phyloP scores from a whole-genome alignment of 2,329 filamentous ascomycete genomes.

The Cladosporium sp. region DNA sequence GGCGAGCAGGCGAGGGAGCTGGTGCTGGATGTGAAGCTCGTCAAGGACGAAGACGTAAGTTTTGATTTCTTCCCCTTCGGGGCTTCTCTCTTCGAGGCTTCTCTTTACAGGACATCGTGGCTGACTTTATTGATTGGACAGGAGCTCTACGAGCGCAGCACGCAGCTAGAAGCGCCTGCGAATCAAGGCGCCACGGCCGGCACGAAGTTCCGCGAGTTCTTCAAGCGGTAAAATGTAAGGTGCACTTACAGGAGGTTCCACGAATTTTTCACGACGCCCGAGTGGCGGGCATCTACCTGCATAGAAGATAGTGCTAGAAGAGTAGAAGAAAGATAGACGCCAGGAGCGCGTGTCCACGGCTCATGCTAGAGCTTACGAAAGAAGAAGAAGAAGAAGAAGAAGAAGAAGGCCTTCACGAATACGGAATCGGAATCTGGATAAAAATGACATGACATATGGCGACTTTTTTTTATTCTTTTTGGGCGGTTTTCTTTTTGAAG shows the following conservation, averaged over 20 bases:
- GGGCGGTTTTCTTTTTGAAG: too few relatives aligned
- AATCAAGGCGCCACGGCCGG: conserved; percentile 6
- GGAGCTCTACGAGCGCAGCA: conserved; percentile 55
- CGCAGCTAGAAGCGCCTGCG: conserved; percentile 44
- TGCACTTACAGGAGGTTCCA: background rate
- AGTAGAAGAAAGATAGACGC: too few relatives aligned
- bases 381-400: too few relatives aligned
- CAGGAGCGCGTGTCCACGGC: too few relatives aligned
- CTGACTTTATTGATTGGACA: conserved; percentile 26
- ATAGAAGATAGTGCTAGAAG: too few relatives aligned
- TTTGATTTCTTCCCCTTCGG: background rate
- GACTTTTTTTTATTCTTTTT: too few relatives aligned
- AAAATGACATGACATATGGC: too few relatives aligned
- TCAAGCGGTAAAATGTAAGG: background rate
- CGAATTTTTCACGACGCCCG: too few relatives aligned
- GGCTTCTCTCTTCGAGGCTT: background rate
- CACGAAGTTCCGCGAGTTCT: conserved; percentile 3
- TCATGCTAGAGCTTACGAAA: too few relatives aligned
- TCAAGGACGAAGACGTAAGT: conserved; percentile 80
- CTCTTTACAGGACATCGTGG: background rate
- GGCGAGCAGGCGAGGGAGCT: conserved; percentile 62
- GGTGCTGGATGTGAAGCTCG: conserved; percentile 74
- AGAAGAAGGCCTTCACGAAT: too few relatives aligned
- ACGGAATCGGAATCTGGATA: too few relatives aligned
- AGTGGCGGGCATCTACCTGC: too few relatives aligned